Conservation (phyloP, 2,329 filamentous ascomycete species). For the Graphium sp. region DNA sequence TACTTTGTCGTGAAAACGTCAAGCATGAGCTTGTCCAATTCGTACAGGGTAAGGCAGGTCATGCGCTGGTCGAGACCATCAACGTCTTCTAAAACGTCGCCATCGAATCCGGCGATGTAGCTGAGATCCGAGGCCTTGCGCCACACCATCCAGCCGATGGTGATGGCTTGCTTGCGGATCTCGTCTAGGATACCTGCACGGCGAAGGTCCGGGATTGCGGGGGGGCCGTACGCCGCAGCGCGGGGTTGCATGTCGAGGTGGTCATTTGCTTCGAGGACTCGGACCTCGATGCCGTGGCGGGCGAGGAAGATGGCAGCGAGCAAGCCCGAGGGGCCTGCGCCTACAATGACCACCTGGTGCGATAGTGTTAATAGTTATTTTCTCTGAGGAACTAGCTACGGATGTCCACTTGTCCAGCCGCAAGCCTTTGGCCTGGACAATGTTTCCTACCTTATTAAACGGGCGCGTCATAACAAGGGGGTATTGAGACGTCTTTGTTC, state of each 20-base stretch:
- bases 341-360: constrained; percentile 21
- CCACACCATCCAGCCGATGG: constrained; percentile 21
- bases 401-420: no score
- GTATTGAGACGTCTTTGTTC: no score
- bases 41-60: constrained; percentile 21
- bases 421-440: no score
- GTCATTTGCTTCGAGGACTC: constrained; percentile 35
- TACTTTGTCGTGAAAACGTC: constrained; percentile 18
- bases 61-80: constrained; percentile 21
- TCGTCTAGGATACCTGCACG: constrained; percentile 39
- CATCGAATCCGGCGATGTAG: constrained; percentile 19
- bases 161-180: constrained; percentile 19
- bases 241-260: constrained; percentile 41
- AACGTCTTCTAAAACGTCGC: constrained; percentile 14
- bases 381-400: no score
- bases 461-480: no score
- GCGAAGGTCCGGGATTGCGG: constrained; percentile 38
- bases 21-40: constrained; percentile 24
- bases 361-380: no score
- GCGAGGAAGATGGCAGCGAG: constrained; percentile 33
- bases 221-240: constrained; percentile 42
- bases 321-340: constrained; percentile 30
- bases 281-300: constrained; percentile 31
- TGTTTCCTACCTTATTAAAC: no score
- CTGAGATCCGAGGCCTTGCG: constrained; percentile 16